phyloP scores from a whole-genome alignment of 2,329 filamentous ascomycete genomes.

The Trichoderma sp. region DNA sequence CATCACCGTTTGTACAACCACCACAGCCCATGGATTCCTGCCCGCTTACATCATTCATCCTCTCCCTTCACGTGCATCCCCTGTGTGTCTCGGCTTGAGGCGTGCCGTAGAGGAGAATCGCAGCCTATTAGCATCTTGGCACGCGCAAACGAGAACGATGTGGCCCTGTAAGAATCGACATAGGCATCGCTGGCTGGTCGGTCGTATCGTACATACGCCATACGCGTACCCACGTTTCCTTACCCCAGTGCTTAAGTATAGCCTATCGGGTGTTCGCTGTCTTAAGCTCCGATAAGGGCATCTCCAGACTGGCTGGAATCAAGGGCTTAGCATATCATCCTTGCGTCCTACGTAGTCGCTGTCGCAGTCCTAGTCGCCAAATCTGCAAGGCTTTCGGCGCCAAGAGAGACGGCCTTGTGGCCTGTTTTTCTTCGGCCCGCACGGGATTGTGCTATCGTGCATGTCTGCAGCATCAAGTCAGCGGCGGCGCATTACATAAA shows the following conservation, averaged over 20 bases:
- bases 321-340: neutral
- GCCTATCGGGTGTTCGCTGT: neutral
- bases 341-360: neutral
- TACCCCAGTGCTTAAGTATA: neutral
- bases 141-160: neutral
- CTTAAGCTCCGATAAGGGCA: neutral
- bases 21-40: neutral
- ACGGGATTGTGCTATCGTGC: neutral
- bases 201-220: neutral
- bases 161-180: neutral
- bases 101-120: neutral
- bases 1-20: neutral
- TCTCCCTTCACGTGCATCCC: neutral
- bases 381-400: neutral
- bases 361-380: neutral
- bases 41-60: neutral
- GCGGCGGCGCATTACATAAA: neutral
- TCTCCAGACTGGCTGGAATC: neutral
- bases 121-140: neutral
- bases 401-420: neutral
- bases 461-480: neutral
- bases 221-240: neutral
- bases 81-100: neutral
- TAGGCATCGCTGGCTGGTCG: neutral
- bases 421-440: constrained; percentile 4